A percentile compares a stretch with the other conserved stretches of the same genome.
Conservation (phyloP, 192 early-diverging fungal species). For the Backusella psychrophila region DNA sequence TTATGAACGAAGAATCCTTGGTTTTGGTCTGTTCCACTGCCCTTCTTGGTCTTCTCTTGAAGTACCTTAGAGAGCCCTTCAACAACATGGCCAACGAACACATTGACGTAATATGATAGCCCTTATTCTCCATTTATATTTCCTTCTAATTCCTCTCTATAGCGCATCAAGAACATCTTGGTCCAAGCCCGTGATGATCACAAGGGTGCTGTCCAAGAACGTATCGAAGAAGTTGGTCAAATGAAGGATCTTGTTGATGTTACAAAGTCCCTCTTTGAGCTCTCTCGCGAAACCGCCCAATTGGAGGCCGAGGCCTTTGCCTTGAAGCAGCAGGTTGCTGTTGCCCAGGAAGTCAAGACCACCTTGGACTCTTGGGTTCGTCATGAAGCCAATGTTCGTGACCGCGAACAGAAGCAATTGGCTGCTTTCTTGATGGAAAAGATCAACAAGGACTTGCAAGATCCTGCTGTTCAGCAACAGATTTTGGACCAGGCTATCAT, state of each 20-base stretch:
- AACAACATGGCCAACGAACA: constrained; percentile 72
- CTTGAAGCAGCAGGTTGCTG: constrained; percentile 87
- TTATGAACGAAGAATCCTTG: constrained; percentile 91
- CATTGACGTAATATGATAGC: background rate
- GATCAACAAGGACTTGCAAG: constrained; percentile 64
- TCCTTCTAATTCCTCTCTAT: background rate
- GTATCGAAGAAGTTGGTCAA: constrained; percentile 88
- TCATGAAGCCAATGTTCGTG: constrained; percentile 90
- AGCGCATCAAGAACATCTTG: constrained; percentile 83
- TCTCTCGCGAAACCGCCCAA: constrained; percentile 92
- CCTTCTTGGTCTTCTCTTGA: constrained; percentile 77
- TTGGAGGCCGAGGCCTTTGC: constrained; percentile 94
- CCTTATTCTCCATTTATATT: no score
- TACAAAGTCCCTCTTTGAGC: constrained; percentile 90
- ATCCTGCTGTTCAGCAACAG: constrained; percentile 62
- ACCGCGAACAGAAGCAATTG: constrained; percentile 87
- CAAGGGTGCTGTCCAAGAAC: constrained; percentile 85
- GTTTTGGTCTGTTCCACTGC: constrained; percentile 79
- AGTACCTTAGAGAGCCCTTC: constrained; percentile 79
- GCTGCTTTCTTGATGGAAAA: constrained; percentile 82
- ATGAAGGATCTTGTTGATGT: constrained; percentile 92
- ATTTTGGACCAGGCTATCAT: constrained; percentile 57
- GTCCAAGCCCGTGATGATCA: constrained; percentile 86
- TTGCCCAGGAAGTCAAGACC: constrained; percentile 79
- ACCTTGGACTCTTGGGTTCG: constrained; percentile 96